Percentiles rank a stretch among this genome's conserved stretches.
These are phyloP conservation scores for Pachyrhizus erosus DNA, from an alignment of 306 rosid species.

Conservation along the genomic window DNA sequence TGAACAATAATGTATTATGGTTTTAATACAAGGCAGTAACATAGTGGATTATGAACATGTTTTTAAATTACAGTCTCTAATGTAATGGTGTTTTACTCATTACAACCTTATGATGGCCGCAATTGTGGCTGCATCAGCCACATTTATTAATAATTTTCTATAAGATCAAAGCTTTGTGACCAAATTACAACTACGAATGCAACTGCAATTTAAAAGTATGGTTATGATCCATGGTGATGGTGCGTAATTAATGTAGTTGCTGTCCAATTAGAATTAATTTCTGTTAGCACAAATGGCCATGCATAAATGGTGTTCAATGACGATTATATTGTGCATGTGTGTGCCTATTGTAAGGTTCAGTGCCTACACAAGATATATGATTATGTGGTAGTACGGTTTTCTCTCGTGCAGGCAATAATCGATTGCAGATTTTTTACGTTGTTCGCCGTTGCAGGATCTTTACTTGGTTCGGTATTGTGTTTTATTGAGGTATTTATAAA, in stretches of 20 bases:
- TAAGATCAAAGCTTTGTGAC: no score
- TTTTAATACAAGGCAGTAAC: background rate
- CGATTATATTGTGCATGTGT: background rate
- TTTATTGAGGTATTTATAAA: conserved; percentile 49
- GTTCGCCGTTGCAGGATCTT: conserved; percentile 53
- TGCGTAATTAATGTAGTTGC: background rate
- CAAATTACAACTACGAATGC: no score
- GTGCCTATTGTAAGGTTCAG: background rate
- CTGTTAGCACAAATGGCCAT: background rate
- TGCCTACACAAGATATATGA: background rate
- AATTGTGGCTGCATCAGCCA: no score
- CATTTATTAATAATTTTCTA: no score
- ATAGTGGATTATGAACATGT: no score
- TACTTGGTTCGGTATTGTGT: conserved; percentile 55
- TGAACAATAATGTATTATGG: no score
- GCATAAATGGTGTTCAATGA: background rate
- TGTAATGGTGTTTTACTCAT: no score
- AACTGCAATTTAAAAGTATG: no score
- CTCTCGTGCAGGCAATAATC: conserved; percentile 48
- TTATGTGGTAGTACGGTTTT: background rate
- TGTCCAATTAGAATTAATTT: background rate
- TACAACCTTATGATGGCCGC: no score
- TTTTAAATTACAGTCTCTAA: no score
- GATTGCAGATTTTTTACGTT: conserved; percentile 58
- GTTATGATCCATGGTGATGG: background rate